Conservation (phyloP, 1,284 basidiomycete species). For the Ceratobasidium papillatum region DNA sequence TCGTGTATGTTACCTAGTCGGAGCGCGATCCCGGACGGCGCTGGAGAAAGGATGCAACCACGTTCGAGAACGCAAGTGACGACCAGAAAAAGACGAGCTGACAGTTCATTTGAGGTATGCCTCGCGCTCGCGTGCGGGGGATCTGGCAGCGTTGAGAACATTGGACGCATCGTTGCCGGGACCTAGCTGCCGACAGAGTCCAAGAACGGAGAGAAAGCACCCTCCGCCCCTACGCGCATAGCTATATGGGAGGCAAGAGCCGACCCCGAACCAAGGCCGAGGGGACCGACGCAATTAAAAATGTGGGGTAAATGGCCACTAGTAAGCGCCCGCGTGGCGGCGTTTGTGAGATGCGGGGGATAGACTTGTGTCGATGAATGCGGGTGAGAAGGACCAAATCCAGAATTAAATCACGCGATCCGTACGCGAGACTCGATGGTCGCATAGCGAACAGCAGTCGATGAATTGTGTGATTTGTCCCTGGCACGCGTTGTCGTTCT, state of each 20-base stretch:
- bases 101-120: constrained; percentile 7
- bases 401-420: constrained; percentile 6
- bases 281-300: not conserved
- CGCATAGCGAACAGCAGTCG: not conserved
- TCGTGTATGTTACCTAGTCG: constrained; percentile 1
- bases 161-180: not conserved
- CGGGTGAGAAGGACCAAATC: not conserved
- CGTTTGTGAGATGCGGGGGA: constrained; percentile 11
- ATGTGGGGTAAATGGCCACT: constrained; percentile 18
- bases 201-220: constrained; percentile 3
- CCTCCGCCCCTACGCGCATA: constrained; percentile 5
- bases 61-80: constrained; percentile 3
- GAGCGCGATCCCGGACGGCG: not conserved
- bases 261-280: not conserved
- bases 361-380: constrained; percentile 8
- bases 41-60: not conserved
- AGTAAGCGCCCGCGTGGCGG: constrained; percentile 12
- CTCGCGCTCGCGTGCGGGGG: not conserved
- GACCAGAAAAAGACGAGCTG: not conserved
- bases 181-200: not conserved
- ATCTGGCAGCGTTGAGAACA: not conserved
- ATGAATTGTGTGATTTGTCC: constrained; percentile 25
- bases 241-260: constrained; percentile 12
- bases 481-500: constrained; percentile 2
- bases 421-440: constrained; percentile 7